Percentiles rank a stretch among this genome's conserved stretches.
Evolutionary conservation across 331 rosid species (phyloP).

Genomic region (Quercus phellos): DNA sequence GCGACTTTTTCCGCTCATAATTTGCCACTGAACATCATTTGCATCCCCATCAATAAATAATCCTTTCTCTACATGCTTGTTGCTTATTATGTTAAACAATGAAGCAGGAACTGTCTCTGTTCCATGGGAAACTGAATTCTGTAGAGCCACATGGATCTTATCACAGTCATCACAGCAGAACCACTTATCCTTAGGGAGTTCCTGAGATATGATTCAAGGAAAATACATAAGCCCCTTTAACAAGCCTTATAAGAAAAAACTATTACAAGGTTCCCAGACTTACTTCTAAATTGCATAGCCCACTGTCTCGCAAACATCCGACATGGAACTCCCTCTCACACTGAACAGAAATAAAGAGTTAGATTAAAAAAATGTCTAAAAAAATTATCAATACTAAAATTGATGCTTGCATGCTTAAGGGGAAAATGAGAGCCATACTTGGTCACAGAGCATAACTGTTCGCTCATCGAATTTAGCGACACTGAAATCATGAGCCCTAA

Average conservation of each 20-base stretch:
- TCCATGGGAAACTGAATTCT: conserved; percentile 62
- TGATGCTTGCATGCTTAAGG: background rate
- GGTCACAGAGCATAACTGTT: conserved; percentile 92
- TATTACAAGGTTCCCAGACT: conserved; percentile 21
- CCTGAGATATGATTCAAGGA: conserved; percentile 40
- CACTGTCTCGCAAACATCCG: conserved; percentile 81
- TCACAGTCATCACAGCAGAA: conserved; percentile 88
- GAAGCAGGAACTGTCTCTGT: conserved; percentile 57
- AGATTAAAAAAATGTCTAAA: background rate
- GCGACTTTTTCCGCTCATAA: conserved; percentile 93
- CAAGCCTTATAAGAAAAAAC: conserved; percentile 12
- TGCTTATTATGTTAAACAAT: conserved; percentile 43
- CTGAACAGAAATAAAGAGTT: conserved; percentile 37
- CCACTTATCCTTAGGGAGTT: conserved; percentile 97
- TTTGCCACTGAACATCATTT: conserved; percentile 76
- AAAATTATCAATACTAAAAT: background rate
- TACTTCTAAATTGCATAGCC: conserved; percentile 82
- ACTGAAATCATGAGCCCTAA: conserved; percentile 88
- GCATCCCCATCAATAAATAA: conserved; percentile 40
- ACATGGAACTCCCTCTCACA: conserved; percentile 99
- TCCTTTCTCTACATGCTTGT: conserved; percentile 77
- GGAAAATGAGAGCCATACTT: conserved; percentile 48
- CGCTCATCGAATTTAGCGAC: conserved; percentile 81
- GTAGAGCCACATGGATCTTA: conserved; percentile 64
- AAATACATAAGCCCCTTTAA: conserved; percentile 19